Base-by-base conservation (phyloP, 257 asterid genomes). In the Craterostigma plantagineum region DNA sequence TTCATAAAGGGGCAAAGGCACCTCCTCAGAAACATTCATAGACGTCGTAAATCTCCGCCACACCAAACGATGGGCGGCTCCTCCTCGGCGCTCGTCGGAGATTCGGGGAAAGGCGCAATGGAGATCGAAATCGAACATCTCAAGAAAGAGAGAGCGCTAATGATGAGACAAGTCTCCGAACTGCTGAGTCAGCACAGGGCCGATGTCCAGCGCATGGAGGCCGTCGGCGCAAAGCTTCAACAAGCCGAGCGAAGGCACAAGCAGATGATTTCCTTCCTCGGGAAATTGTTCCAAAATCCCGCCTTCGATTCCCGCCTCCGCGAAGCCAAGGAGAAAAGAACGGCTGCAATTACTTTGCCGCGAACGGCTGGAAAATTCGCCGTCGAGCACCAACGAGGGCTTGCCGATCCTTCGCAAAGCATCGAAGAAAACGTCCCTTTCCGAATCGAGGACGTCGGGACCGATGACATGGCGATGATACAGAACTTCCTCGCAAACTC, bases 1-100 rank as follows among this genome's bases (percentile, higher is more conserved):
- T 87, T 87, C 51, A 76, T 54, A 55, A 62, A 60, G 52, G 93
- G 93, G 49, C 70, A 76, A 74, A 82, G 72, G 61, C 72, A 87
- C 54, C 39, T 82, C 66, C 74, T 87, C 33, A 77, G 64, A 58
- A 62, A 67, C 54, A 87, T 87, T 45, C 76, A 76, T 57, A 74
- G 98, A 49, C 62, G 86, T 39, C 76, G 73, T n/a, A n/a, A n/a
- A 5, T 57, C 44, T 39, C 14, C 83, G 15, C 83, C 62, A n/a
- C 14, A 33, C 38, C 33, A 11, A 55, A 59, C 66, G 42, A 23
- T 6, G 30, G 30, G 4, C 30, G 30, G 30, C 30, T 2, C 4
- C 30, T 23, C 30, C 30, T 6, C 4, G 30, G 4, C 30, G 6
- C 6, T 6, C 30, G 6, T 23, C 30, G 30, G 6, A 23, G 30